Evolutionary conservation across 2,329 filamentous ascomycete species (phyloP).

Genomic region (Harringtonia lauricola): DNA sequence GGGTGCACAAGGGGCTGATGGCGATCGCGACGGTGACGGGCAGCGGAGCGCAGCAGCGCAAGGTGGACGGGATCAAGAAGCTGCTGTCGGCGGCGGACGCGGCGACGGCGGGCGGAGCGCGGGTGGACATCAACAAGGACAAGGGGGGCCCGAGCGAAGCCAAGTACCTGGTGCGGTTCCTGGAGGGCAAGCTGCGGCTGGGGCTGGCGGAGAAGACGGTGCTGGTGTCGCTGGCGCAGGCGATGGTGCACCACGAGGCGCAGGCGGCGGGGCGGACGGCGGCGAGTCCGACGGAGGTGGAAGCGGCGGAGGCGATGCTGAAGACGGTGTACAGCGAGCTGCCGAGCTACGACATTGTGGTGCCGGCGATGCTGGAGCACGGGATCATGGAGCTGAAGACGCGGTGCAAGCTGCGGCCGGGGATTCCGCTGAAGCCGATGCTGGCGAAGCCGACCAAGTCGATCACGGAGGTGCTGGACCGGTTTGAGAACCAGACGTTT

Average conservation of each 20-base stretch:
- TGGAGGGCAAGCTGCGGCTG: slow-evolving; percentile 88
- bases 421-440: slow-evolving; percentile 96
- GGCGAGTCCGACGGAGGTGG: slow-evolving; percentile 56
- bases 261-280: slow-evolving; percentile 59
- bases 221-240: slow-evolving; percentile 80
- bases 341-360: slow-evolving; percentile 88
- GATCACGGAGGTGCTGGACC: slow-evolving; percentile 92
- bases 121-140: slow-evolving; percentile 82
- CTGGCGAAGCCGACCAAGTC: slow-evolving; percentile 96
- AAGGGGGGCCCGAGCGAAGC: slow-evolving; percentile 92
- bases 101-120: slow-evolving; percentile 54
- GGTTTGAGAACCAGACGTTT: slow-evolving; percentile 90
- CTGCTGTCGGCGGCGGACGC: slow-evolving; percentile 83
- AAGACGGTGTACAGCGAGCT: slow-evolving; percentile 93
- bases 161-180: slow-evolving; percentile 83
- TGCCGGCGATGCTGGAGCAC: slow-evolving; percentile 77
- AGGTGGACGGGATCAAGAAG: slow-evolving; percentile 94
- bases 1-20: slow-evolving; percentile 81
- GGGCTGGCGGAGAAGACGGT: slow-evolving; percentile 89
- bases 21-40: slow-evolving; percentile 79
- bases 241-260: slow-evolving; percentile 74
- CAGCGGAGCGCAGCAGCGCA: slow-evolving; percentile 77
- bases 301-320: slow-evolving; percentile 71
- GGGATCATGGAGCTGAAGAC: slow-evolving; percentile 76
- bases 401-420: slow-evolving; percentile 82